phyloP scores from a whole-genome alignment of 306 rosid species.

The Trichosanthes truncata region DNA sequence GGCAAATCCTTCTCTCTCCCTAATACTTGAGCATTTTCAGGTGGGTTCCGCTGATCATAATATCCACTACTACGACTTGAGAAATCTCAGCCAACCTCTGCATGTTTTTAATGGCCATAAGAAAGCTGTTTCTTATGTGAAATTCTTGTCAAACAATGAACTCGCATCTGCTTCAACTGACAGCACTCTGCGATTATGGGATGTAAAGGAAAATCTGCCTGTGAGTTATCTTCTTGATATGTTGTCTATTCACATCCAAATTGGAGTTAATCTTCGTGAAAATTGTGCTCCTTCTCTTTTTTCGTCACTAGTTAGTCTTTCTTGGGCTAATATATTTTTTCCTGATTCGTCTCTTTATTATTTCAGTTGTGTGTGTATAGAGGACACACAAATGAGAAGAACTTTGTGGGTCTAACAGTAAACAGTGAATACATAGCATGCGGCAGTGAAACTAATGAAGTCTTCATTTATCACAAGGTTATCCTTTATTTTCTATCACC shows the following conservation, averaged over 20 bases:
- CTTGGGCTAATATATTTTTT: background rate
- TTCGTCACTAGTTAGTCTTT: background rate
- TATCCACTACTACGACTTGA: conserved; percentile 81
- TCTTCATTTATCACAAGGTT: conserved; percentile 92
- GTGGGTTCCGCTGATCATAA: conserved; percentile 93
- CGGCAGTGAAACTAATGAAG: conserved; percentile 96
- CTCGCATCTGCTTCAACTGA: conserved; percentile 96
- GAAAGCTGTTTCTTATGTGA: conserved; percentile 83
- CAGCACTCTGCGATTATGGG: conserved; percentile 83
- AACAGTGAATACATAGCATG: conserved; percentile 88
- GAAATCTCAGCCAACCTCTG: conserved; percentile 72
- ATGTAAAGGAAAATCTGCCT: conserved; percentile 26
- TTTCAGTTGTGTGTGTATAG: conserved; percentile 68
- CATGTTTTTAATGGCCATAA: conserved; percentile 70
- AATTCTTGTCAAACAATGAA: conserved; percentile 67
- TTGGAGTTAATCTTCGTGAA: background rate
- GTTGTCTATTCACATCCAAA: background rate
- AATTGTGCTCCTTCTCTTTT: background rate
- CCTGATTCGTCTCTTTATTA: conserved; percentile 1
- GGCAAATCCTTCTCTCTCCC: background rate
- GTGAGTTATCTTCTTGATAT: conserved; percentile 38
- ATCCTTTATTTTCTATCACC: conserved; percentile 8
- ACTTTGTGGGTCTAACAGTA: conserved; percentile 90
- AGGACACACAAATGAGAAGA: conserved; percentile 95
- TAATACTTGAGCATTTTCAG: conserved; percentile 6